Evolutionary conservation across 345 rosid species (phyloP).

Genomic region (Acer saccharum): DNA sequence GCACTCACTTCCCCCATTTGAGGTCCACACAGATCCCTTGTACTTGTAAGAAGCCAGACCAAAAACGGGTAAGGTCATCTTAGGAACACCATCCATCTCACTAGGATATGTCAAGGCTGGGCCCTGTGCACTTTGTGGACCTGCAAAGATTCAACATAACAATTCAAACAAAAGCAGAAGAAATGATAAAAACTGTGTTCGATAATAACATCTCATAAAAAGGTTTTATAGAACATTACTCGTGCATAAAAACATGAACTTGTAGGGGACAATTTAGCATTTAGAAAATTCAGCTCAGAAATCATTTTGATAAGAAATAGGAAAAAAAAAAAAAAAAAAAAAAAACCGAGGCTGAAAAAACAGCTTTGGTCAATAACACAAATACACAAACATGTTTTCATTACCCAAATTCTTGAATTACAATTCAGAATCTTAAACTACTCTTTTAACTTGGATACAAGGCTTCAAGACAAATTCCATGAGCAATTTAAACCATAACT

Average conservation of each 20-base stretch:
- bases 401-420: neutral
- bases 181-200: neutral
- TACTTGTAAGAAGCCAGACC: slow-evolving; percentile 89
- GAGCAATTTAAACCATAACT: neutral
- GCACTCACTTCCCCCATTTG: slow-evolving; percentile 45
- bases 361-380: neutral
- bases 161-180: neutral
- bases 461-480: neutral
- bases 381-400: neutral
- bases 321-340: too few relatives aligned
- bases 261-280: neutral
- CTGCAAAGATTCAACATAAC: slow-evolving; percentile 30
- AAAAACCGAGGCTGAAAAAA: neutral
- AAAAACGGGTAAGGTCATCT: slow-evolving; percentile 54
- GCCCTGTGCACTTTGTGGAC: slow-evolving; percentile 24
- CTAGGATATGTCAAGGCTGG: slow-evolving; percentile 23
- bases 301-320: neutral
- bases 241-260: neutral
- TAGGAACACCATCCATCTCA: slow-evolving; percentile 41
- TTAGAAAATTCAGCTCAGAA: neutral
- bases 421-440: neutral
- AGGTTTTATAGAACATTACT: neutral
- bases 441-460: neutral
- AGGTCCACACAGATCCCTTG: slow-evolving; percentile 80
- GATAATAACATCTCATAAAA: neutral